Conservation (phyloP, 345 rosid species). For the Trapa bicornis region DNA sequence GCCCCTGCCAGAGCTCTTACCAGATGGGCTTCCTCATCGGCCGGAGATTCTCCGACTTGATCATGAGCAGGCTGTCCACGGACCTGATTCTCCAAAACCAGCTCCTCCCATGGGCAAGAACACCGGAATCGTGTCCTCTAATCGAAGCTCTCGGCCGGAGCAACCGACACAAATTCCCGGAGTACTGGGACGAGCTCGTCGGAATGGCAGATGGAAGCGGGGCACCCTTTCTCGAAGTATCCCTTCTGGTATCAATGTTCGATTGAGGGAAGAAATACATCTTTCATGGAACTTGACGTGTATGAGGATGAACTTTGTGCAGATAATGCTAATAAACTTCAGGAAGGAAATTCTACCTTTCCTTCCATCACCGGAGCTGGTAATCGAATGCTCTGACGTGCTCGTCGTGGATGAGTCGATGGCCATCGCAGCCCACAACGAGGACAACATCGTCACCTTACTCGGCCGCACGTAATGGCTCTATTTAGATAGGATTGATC, state of each 20-base stretch:
- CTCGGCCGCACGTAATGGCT: conserved; percentile 39
- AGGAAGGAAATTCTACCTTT: conserved; percentile 59
- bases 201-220: conserved; percentile 51
- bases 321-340: conserved; percentile 46
- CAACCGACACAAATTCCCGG: conserved; percentile 30
- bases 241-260: not conserved
- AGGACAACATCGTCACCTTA: conserved; percentile 43
- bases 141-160: conserved; percentile 24
- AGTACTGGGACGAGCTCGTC: conserved; percentile 44
- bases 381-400: conserved; percentile 36
- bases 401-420: conserved; percentile 31
- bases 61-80: conserved; percentile 31
- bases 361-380: conserved; percentile 21
- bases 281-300: not conserved
- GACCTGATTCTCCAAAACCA: conserved; percentile 42
- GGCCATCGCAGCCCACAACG: conserved; percentile 53
- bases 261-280: not conserved
- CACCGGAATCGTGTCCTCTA: conserved; percentile 14
- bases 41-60: conserved; percentile 25
- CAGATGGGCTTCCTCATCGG: conserved; percentile 42
- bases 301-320: conserved; percentile 5
- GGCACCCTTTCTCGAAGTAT: conserved; percentile 39
- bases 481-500: too few species aligned
- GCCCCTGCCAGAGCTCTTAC: conserved; percentile 34
- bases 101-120: conserved; percentile 37